A percentile compares a stretch with the other conserved stretches of the same genome.
These are phyloP conservation scores for Keithomyces neogunnii DNA, from an alignment of 2,329 filamentous ascomycete genomes.

Conservation along the genomic window DNA sequence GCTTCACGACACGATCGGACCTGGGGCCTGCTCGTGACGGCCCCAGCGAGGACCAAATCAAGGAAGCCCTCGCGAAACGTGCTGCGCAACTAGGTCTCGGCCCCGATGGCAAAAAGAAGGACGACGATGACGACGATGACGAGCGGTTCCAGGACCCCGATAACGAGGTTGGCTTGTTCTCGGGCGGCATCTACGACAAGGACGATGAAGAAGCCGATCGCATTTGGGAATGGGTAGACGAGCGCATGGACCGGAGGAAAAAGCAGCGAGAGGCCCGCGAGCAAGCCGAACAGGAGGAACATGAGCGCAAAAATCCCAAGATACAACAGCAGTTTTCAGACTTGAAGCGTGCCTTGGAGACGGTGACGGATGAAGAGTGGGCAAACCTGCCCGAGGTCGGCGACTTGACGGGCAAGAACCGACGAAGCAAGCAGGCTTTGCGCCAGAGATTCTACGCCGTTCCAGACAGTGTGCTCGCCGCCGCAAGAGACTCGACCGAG, in stretches of 20 bases:
- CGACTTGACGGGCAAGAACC: constrained; percentile 90
- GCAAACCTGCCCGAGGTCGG: constrained; percentile 91
- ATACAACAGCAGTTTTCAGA: constrained; percentile 98
- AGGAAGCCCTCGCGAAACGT: constrained; percentile 90
- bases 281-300: constrained; percentile 81
- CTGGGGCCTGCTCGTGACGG: constrained; percentile 91
- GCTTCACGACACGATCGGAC: constrained; percentile 96
- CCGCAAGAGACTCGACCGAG: constrained; percentile 71
- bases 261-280: constrained; percentile 92
- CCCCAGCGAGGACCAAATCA: constrained; percentile 95
- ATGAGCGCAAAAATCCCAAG: constrained; percentile 95
- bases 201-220: constrained; percentile 96
- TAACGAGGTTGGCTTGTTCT: constrained; percentile 92
- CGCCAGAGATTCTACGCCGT: constrained; percentile 90
- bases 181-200: constrained; percentile 90
- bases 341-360: constrained; percentile 79
- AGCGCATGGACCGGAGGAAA: constrained; percentile 91
- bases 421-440: constrained; percentile 73
- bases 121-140: constrained; percentile 66
- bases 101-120: constrained; percentile 61
- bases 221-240: constrained; percentile 92
- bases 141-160: constrained; percentile 91
- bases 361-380: constrained; percentile 93
- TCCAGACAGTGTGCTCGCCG: constrained; percentile 88
- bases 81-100: constrained; percentile 72